Evolutionary conservation across 352 stramenopile species (phyloP).

Genomic region (Pythium folliculosum): DNA sequence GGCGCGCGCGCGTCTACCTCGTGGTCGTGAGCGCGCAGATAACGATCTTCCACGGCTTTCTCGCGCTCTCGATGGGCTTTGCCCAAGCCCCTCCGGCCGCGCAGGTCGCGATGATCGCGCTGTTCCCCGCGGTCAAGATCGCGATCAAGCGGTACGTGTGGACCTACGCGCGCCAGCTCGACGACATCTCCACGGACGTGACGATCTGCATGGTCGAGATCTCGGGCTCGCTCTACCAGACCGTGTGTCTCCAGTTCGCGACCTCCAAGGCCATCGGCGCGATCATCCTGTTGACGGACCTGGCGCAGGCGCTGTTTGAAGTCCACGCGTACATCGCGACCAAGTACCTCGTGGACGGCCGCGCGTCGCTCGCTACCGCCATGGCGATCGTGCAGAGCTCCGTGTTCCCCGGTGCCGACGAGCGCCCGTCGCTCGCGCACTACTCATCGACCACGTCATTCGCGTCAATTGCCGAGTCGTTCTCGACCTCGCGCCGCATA

Average conservation of each 20-base stretch:
- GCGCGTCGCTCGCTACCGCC: slow-evolving; percentile 16
- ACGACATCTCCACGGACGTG: slow-evolving; percentile 45
- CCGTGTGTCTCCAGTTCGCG: slow-evolving; percentile 33
- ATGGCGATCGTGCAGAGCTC: slow-evolving; percentile 23
- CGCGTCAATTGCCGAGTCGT: slow-evolving; percentile 1
- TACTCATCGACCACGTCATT: slow-evolving; percentile 6
- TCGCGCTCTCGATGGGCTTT: slow-evolving; percentile 34
- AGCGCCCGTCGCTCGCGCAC: slow-evolving; percentile 12
- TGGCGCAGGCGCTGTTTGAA: slow-evolving; percentile 22
- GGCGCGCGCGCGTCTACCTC: slow-evolving; percentile 16
- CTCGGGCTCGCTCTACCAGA: slow-evolving; percentile 34
- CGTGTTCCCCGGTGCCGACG: slow-evolving; percentile 11
- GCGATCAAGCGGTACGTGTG: slow-evolving; percentile 33
- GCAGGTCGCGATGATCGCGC: slow-evolving; percentile 32
- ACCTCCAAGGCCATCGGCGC: slow-evolving; percentile 3
- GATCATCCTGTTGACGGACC: slow-evolving; percentile 20
- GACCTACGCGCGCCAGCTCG: slow-evolving; percentile 35
- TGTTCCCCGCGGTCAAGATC: slow-evolving; percentile 31
- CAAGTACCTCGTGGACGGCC: slow-evolving; percentile 22
- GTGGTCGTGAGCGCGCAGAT: slow-evolving; percentile 15
- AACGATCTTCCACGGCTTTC: slow-evolving; percentile 24
- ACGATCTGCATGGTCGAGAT: slow-evolving; percentile 49
- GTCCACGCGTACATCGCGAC: slow-evolving; percentile 14
- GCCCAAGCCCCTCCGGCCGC: slow-evolving; percentile 19
- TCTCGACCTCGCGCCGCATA: slow-evolving; percentile 5